Base-by-base conservation (phyloP, 768 basidiomycete species). In the Hygrocybe punicea region DNA sequence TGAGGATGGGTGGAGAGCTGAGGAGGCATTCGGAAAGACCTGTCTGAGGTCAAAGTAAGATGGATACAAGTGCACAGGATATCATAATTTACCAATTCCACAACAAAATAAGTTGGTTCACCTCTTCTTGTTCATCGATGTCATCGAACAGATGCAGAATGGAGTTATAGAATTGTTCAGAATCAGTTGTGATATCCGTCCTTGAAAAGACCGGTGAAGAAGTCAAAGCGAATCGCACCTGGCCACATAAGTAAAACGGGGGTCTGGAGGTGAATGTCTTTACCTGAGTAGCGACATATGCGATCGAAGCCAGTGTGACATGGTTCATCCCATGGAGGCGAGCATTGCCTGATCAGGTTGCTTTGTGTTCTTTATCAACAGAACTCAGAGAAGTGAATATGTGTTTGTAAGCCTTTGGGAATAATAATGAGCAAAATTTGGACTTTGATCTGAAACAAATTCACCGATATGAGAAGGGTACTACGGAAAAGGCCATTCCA, bases 201-300 rank as follows among this genome's bases (percentile, higher is more conserved):
- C 33, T 48, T 13, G 25, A 40, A 29, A 56, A 56, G 2, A 49
- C 44, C 11, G 55, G 14, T 7, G 46, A n/a, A 17, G 55, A 56
- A 14, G 55, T 35, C 39, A 56, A 25, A 3, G 46, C 55, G 37
- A 56, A 56, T 33, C 23, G 33, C 5, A 50, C 48, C 55, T 56
- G 46, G 19, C 17, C 7, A 21, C 11, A 39, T 17, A 36, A 11
- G 4, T 23, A 35, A 10, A 6, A 33, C 36, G 33, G 19, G 35
- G 14, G 21, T 35, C 10, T 2, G 16, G 21, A 21, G 11, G n/a
- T n/a, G n/a, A n/a, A n/a, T n/a, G n/a, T n/a, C n/a, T n/a, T n/a
- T n/a, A 56, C 55, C 55, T 56, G 55, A 4, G 46, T 49, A 34
- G 55, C 55, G 24, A 50, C 39, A 39, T 56, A 56, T 9, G 55